Evolutionary conservation across 768 basidiomycete species (phyloP), one percentile per base, ranked within the genome.

Genomic region (Rhodotorula kratochvilovae): DNA sequence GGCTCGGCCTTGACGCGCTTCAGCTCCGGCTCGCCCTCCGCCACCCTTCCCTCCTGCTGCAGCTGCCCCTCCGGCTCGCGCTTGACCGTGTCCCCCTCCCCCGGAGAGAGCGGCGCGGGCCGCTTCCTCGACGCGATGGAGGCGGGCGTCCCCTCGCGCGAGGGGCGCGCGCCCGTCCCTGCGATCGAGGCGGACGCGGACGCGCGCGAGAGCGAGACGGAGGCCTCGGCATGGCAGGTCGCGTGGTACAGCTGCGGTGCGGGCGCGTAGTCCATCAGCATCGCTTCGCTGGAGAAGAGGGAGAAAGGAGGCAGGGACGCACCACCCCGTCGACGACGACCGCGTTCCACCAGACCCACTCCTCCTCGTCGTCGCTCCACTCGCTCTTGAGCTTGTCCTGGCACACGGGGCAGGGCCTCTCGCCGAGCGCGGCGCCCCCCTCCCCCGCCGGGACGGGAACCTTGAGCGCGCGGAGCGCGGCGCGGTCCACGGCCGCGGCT

Each of bases 301-400:
- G 31, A 16, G 21, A 31, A 33, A 16, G 21, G 10, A 25, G 21
- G 39, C 27, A 19, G n/a, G 13, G n/a, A 63, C 70, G n/a, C 54
- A 75, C 73, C 33, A n/a, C 51, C 15, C 89, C 90, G 74, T 95
- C 91, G 71, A 88, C 88, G 80, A 84, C 86, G 29, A 91, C 84
- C 0, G 94, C 92, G 78, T 99, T 95, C 79, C 85, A 87, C 92
- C 92, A 99, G 21, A 96, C 89, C 94, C 94, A 98, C 71, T 96
- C 95, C 82, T 97, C 95, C 71, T 94, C 92, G 59, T 96, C 94
- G 79, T 97, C 92, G 67, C 88, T 81, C 79, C 90, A 98, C 82
- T 96, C 95, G 74, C 88, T 87, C 83, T 91, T 90, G 80, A 97
- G 84, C 66, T 80, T 81, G 81, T 99, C 95, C 83, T 95, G 96